phyloP scores from a whole-genome alignment of 1,284 basidiomycete genomes.

The Rhodotorula mucilaginosa region DNA sequence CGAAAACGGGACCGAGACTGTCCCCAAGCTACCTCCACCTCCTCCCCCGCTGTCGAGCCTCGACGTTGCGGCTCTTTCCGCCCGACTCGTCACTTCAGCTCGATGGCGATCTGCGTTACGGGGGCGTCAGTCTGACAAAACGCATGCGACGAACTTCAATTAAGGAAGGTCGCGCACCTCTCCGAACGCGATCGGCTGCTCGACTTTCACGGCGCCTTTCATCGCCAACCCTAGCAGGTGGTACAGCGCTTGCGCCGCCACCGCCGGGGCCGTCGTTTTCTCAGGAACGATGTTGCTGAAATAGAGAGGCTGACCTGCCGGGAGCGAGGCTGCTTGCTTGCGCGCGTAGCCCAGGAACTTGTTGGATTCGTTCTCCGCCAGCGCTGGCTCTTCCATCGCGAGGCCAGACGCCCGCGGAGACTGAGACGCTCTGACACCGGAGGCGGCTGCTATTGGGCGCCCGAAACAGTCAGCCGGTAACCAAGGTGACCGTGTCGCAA shows the following conservation, averaged over 20 bases:
- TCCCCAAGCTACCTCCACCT: too few relatives aligned
- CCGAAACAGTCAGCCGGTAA: too few relatives aligned
- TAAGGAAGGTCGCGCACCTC: slow-evolving; percentile 33
- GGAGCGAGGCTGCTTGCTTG: slow-evolving; percentile 9
- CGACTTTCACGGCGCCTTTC: slow-evolving; percentile 38
- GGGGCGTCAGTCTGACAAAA: background rate
- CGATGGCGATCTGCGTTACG: slow-evolving; percentile 11
- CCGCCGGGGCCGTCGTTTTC: slow-evolving; percentile 33
- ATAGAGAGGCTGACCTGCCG: slow-evolving; percentile 11
- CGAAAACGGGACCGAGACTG: too few relatives aligned
- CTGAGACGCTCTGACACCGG: background rate
- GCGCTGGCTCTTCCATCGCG: slow-evolving; percentile 5
- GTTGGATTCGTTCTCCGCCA: slow-evolving; percentile 30
- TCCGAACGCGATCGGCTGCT: slow-evolving; percentile 45
- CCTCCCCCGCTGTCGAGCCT: too few relatives aligned
- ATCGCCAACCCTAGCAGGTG: slow-evolving; percentile 45
- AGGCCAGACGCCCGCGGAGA: background rate
- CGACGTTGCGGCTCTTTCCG: background rate
- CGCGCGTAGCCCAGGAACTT: slow-evolving; percentile 38
- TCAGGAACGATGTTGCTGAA: slow-evolving; percentile 42
- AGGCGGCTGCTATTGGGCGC: too few relatives aligned
- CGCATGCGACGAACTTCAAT: background rate
- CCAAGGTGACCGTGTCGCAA: background rate
- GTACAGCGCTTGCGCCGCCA: slow-evolving; percentile 48
- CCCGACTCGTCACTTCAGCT: background rate